Evolutionary conservation across 2,329 filamentous ascomycete genomes (phyloP), one percentile per base, ranked within the genome.

Genomic region (Sarocladiaceae sp.): DNA sequence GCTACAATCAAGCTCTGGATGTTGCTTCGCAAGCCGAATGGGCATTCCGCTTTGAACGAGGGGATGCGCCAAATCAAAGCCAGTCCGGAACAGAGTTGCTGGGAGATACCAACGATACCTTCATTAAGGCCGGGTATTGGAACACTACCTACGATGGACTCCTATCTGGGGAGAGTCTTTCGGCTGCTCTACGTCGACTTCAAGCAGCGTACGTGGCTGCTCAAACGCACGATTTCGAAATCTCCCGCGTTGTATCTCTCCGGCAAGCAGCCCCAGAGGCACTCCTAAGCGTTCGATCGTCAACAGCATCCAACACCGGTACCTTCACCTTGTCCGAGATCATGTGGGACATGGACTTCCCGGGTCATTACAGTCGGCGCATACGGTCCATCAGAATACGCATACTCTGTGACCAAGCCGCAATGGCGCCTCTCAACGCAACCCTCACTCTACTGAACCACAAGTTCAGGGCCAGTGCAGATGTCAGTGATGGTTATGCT

Each of bases 281-380:
- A 2, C 21, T 48, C 19, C 9, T 52, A 2, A 12, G 5, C 7
- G 47, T 52, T 2, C 45, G 45, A 13, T n/a, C n/a, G n/a, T n/a
- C n/a, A n/a, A n/a, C n/a, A n/a, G 20, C 40, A 13, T 33, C 18
- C 3, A 47, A 43, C 6, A 26, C 18, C 1, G 16, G 29, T 19
- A 15, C 23, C n/a, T 50, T 51, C 16, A 13, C 31, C 31, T 13
- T 67, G 12, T 53, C 57, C 6, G 64, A 69, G 50, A 24, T 48
- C 4, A 27, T 62, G 4, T 66, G 59, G 47, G 64, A 67, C 50
- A 48, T 65, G 29, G 64, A 65, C 53, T 66, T 57, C 46, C 65
- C 66, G 1, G 64, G 65, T 3, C 66, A 69, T 50, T 68, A 65
- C 51, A 37, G 55, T 12, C 60, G 65, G 1, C 57, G 62, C 5